A percentile compares a stretch with the other conserved stretches of the same genome.
phyloP scores from a whole-genome alignment of 371 early-diverging fungal species.

The Mucor sp. region DNA sequence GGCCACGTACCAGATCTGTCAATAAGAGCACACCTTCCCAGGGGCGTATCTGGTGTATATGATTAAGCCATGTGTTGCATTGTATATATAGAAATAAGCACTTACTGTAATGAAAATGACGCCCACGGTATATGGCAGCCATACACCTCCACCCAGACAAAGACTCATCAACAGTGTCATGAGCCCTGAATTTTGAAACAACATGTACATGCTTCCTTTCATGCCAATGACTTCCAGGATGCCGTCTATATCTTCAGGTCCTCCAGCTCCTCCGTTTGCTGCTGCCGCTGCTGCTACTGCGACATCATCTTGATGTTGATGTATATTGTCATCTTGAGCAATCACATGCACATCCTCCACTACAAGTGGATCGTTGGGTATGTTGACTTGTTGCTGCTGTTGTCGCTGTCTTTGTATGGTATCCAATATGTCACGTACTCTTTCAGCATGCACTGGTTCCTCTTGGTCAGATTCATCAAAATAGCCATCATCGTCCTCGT shows the following conservation, averaged over 20 bases:
- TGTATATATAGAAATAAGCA: not conserved
- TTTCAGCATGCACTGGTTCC: not conserved
- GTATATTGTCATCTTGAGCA: not conserved
- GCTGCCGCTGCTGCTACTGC: too few relatives aligned
- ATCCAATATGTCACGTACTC: not conserved
- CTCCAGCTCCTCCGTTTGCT: not conserved
- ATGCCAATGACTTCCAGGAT: conserved; percentile 87
- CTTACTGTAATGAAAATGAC: conserved; percentile 40
- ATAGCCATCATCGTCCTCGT: not conserved
- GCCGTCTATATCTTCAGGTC: conserved; percentile 65
- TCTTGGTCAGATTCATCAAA: not conserved
- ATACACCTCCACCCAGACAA: conserved; percentile 68
- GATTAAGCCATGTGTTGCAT: not conserved
- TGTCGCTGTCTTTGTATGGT: not conserved
- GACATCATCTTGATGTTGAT: not conserved
- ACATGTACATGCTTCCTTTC: conserved; percentile 73
- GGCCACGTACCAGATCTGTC: not conserved
- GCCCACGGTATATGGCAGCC: conserved; percentile 77
- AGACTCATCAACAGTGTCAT: conserved; percentile 71
- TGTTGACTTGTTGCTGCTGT: not conserved
- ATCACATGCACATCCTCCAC: too few relatives aligned
- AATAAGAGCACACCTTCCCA: not conserved
- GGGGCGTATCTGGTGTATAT: not conserved
- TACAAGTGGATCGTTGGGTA: not conserved
- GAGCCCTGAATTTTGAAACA: conserved; percentile 78